Percentiles rank a stretch among this genome's conserved stretches.
phyloP scores from a whole-genome alignment of 2,329 filamentous ascomycete species.

The Hypoxylon sp. region DNA sequence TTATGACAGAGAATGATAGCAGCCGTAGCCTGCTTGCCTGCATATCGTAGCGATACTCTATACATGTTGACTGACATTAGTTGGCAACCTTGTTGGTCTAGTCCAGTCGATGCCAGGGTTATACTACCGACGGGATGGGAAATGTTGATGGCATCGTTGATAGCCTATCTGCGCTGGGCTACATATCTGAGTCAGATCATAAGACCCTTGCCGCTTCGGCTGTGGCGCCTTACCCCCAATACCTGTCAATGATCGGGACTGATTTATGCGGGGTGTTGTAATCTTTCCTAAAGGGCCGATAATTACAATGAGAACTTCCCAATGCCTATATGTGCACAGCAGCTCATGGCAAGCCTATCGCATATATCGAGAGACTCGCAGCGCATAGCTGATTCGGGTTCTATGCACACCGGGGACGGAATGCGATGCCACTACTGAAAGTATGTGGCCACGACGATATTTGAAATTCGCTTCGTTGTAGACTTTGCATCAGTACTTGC shows the following conservation, averaged over 20 bases:
- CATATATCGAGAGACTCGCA: not conserved
- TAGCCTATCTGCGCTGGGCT: constrained; percentile 37
- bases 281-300: constrained; percentile 31
- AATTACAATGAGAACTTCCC: too few species aligned
- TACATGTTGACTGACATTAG: too few species aligned
- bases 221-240: too few species aligned
- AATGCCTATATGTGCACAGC: constrained; percentile 13
- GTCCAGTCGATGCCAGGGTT: constrained; percentile 12
- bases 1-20: too few species aligned
- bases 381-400: not conserved
- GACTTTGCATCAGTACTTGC: too few species aligned
- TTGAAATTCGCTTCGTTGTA: too few species aligned
- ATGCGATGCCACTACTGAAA: too few species aligned
- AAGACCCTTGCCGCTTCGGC: too few species aligned
- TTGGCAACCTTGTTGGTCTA: constrained; percentile 7
- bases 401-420: not conserved
- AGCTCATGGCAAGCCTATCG: constrained; percentile 1
- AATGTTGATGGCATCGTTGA: constrained; percentile 30
- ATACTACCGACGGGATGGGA: constrained; percentile 28
- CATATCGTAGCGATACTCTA: too few species aligned
- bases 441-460: too few species aligned
- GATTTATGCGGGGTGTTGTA: constrained; percentile 29
- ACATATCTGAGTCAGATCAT: constrained; percentile 34
- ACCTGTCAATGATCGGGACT: constrained; percentile 4
- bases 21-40: too few species aligned